A percentile compares a stretch with the other conserved stretches of the same genome.
Evolutionary conservation across 2,329 filamentous ascomycete species (phyloP).

Genomic region (Phaeosphaeria sp.): DNA sequence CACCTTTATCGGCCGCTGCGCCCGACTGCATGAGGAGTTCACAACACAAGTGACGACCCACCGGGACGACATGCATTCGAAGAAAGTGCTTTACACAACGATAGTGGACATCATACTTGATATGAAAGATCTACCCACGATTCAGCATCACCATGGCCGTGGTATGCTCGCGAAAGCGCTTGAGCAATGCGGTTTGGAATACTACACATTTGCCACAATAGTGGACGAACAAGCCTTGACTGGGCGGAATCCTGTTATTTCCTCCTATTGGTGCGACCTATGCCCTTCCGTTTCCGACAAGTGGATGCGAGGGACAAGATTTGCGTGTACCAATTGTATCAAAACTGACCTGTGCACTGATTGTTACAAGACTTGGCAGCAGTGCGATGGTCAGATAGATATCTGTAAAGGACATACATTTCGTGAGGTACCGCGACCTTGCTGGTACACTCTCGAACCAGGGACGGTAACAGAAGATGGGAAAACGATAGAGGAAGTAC

Average conservation of each 20-base stretch:
- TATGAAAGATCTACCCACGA: not conserved
- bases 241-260: not conserved
- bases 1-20: too few relatives aligned
- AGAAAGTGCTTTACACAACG: not conserved
- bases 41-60: too few relatives aligned
- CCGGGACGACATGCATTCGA: too few relatives aligned
- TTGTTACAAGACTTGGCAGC: not conserved
- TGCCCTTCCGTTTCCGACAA: not conserved
- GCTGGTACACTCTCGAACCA: not conserved
- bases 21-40: too few relatives aligned
- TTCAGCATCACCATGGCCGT: not conserved
- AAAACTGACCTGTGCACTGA: not conserved
- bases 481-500: not conserved
- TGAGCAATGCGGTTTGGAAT: not conserved
- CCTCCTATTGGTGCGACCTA: not conserved
- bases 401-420: not conserved
- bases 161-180: not conserved
- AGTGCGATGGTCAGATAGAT: not conserved
- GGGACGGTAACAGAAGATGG: not conserved
- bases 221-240: not conserved
- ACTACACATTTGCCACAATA: not conserved
- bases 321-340: not conserved
- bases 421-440: not conserved
- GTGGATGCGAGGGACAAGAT: not conserved
- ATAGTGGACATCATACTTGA: not conserved